Percentiles rank a stretch among this genome's conserved stretches.
Conservation (phyloP, 306 rosid species). For the Cicer bijugum region DNA sequence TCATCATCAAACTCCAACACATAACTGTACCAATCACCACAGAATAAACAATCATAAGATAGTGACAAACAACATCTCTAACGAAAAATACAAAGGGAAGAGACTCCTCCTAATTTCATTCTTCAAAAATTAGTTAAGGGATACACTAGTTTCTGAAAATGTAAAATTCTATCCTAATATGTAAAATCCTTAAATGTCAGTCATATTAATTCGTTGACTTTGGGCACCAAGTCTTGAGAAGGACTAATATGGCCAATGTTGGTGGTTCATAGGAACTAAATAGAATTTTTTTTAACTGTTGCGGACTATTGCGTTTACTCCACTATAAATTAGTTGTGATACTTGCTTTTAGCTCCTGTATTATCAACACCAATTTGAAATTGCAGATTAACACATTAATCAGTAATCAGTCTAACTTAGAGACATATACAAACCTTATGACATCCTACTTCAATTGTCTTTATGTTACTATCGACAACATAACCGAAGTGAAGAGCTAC, state of each 20-base stretch:
- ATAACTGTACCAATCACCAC: constrained; percentile 67
- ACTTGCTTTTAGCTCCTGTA: neutral
- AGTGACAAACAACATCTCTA: neutral
- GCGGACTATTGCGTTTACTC: neutral
- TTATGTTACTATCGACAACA: neutral
- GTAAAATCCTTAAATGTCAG: neutral
- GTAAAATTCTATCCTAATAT: no score
- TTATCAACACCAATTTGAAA: constrained; percentile 1
- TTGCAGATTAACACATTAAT: neutral
- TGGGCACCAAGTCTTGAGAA: neutral
- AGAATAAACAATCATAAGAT: constrained; percentile 27
- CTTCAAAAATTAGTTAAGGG: neutral
- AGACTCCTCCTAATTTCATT: neutral
- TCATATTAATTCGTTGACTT: neutral
- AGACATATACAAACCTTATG: neutral
- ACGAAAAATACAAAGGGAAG: neutral
- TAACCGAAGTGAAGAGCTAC: neutral
- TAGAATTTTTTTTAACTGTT: neutral
- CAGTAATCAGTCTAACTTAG: neutral
- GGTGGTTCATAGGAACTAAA: neutral
- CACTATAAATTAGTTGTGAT: neutral
- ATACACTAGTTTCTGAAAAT: neutral
- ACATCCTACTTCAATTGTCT: neutral
- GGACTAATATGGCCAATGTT: neutral
- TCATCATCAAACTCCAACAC: constrained; percentile 93